Evolutionary conservation across 805 yeast species (phyloP).

Genomic region (Barnettozyma californica): DNA sequence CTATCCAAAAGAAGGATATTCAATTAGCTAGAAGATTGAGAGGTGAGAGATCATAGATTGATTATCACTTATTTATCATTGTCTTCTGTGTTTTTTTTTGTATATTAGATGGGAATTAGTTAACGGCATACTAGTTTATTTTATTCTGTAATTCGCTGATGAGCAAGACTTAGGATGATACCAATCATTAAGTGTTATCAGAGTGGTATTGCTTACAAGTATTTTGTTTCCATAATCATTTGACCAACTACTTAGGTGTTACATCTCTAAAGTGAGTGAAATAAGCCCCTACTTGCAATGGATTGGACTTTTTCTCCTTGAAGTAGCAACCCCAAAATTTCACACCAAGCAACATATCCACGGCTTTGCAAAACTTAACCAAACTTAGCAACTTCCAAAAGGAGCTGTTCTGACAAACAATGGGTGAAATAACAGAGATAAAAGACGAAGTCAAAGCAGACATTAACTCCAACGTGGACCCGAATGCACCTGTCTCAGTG

Average conservation of each 20-base stretch:
- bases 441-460: constrained; percentile 15
- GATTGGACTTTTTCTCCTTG: not conserved
- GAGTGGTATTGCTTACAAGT: too few relatives aligned
- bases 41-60: constrained; percentile 81
- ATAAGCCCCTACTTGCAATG: too few relatives aligned
- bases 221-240: too few relatives aligned
- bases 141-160: not conserved
- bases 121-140: constrained; percentile 3
- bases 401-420: constrained; percentile 3
- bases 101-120: constrained; percentile 23
- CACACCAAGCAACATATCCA: not conserved
- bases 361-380: not conserved
- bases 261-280: too few relatives aligned
- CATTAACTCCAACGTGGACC: constrained; percentile 6
- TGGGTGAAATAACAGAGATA: constrained; percentile 24
- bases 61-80: constrained; percentile 7
- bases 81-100: constrained; percentile 9
- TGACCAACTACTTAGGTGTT: too few relatives aligned
- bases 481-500: constrained; percentile 11
- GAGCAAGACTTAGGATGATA: too few relatives aligned
- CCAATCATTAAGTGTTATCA: too few relatives aligned
- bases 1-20: constrained; percentile 97
- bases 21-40: constrained; percentile 97
- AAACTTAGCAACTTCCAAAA: too few relatives aligned
- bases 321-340: not conserved